phyloP scores from a whole-genome alignment of 108 stramenopile species.

The Nannochloropsis oceanica region DNA sequence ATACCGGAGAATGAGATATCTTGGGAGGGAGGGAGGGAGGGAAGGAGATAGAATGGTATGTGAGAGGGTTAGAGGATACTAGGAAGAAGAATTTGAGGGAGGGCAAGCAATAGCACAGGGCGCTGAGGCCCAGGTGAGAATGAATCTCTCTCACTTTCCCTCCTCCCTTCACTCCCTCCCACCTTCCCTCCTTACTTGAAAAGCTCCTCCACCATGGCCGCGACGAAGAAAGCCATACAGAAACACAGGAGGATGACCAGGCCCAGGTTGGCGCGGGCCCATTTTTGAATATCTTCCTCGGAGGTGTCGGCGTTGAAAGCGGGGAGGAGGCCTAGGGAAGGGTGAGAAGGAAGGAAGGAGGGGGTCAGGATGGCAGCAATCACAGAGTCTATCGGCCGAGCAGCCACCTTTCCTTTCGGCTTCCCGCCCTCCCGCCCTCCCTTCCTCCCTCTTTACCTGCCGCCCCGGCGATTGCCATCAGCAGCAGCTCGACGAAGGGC shows the following conservation, averaged over 20 bases:
- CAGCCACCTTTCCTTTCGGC: background rate
- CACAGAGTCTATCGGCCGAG: background rate
- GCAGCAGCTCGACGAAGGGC: background rate
- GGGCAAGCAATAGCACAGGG: too few relatives aligned
- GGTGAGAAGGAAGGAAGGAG: background rate
- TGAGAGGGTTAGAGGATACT: background rate
- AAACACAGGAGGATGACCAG: background rate
- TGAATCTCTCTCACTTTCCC: too few relatives aligned
- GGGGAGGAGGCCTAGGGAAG: background rate
- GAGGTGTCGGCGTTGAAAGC: background rate
- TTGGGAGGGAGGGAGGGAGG: background rate
- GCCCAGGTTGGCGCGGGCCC: background rate
- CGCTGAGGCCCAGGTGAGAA: too few relatives aligned
- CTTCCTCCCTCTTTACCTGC: background rate
- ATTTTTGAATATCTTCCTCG: background rate
- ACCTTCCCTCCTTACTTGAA: background rate
- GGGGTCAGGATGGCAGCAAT: background rate
- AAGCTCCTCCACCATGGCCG: background rate
- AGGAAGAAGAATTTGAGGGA: background rate
- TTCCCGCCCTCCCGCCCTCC: background rate
- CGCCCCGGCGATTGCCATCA: background rate
- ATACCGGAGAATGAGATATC: background rate
- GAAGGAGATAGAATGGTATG: background rate
- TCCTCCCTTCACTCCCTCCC: too few relatives aligned
- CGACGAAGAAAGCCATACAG: background rate